A percentile compares a stretch with the other conserved stretches of the same genome.
Conservation (phyloP, 1,284 basidiomycete genomes). For the Phellopilus nigrolimitatus region DNA sequence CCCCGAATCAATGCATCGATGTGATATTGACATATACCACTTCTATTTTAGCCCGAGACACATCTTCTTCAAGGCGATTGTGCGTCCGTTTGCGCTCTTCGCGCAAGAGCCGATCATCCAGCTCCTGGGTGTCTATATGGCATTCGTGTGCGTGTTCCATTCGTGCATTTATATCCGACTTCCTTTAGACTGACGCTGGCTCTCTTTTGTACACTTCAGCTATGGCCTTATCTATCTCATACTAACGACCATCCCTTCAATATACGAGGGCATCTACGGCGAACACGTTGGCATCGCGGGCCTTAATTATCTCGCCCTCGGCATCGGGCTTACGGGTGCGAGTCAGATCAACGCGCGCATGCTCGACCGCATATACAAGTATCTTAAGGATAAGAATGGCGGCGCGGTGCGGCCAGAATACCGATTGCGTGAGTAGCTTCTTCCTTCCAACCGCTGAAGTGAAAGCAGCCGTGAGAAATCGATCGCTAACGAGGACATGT, state of each 20-base stretch:
- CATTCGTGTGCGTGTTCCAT: slow-evolving; percentile 38
- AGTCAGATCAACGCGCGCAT: slow-evolving; percentile 57
- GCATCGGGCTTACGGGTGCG: slow-evolving; percentile 45
- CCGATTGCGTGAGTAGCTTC: slow-evolving; percentile 39
- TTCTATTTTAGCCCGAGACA: slow-evolving; percentile 32
- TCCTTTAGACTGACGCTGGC: too few relatives aligned
- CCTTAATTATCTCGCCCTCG: slow-evolving; percentile 60
- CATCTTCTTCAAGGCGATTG: slow-evolving; percentile 35
- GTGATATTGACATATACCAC: too few relatives aligned
- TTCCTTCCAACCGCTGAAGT: background rate
- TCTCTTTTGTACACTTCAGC: slow-evolving; percentile 41
- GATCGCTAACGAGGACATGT: too few relatives aligned
- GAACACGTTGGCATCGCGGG: slow-evolving; percentile 40
- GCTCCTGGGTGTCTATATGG: slow-evolving; percentile 43
- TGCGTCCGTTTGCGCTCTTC: slow-evolving; percentile 44
- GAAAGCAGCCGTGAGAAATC: too few relatives aligned
- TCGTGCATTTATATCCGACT: background rate
- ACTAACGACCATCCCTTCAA: slow-evolving; percentile 33
- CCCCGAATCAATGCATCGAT: too few relatives aligned
- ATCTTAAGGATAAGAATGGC: slow-evolving; percentile 45
- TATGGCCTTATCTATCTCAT: slow-evolving; percentile 31
- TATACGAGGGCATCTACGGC: slow-evolving; percentile 50
- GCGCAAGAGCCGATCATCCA: slow-evolving; percentile 42
- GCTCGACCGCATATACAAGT: slow-evolving; percentile 51
- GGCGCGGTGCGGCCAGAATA: slow-evolving; percentile 57